Base-by-base conservation (phyloP, 306 rosid genomes). In the Cucurbita maxima region DNA sequence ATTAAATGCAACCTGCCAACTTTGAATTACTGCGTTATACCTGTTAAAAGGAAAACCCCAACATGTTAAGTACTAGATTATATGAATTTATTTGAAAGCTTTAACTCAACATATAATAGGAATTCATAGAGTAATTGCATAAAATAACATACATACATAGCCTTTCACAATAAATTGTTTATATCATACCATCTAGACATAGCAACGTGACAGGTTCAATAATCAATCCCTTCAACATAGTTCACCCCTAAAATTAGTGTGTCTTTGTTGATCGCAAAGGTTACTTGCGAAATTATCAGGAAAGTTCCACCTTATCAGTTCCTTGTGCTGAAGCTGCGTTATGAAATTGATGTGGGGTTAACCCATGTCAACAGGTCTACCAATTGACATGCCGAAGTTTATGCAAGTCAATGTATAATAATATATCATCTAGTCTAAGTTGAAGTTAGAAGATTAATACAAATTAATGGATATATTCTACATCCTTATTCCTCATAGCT, bases 1-100 rank as follows among this genome's bases (percentile, higher is more conserved):
- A 83, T 76, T 83, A 85, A 95, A 91, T 9, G 87, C 83, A 36
- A 91, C 76, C 75, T 91, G 96, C 99, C 97, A 95, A 80, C 96
- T 86, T 79, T 84, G 95, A 79, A 95, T 75, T 60, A 95, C 97
- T 12, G 87, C 85, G 76, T 76, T 84, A 75, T 85, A 95, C 83
- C 99, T 91, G 90, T 57, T 30, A 77, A 20, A 79, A 79, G 54
- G 72, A 55, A 74, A 64, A 41, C 25, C 53, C 30, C 40, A 78
- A 3, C 53, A 38, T 19, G 18, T 38, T 76, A 61, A 62, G 52
- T 7, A 57, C 25, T 7, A 18, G 22, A 50, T 50, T 50, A 68
- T 44, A 16, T 22, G 34, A 22, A 44, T 6, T 68, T 68, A 14
- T 25, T 68, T 14, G 12, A 47, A 45, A 68, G 57, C 41, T 48